Conservation (phyloP, 805 yeast genomes). For the Candida orba region DNA sequence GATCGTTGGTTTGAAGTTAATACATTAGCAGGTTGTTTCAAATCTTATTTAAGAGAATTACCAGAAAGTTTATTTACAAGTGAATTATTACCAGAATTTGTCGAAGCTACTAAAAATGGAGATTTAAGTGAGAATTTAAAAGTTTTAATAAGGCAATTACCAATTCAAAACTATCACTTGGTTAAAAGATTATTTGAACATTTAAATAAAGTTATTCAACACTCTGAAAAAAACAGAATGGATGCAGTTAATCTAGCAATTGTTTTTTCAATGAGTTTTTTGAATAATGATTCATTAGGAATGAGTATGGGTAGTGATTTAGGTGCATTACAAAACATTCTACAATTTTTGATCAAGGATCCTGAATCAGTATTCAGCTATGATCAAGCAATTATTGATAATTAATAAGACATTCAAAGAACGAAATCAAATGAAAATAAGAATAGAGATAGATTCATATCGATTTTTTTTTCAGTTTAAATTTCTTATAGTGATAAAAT, state of each 20-base stretch:
- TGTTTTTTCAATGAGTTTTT: slow-evolving; percentile 66
- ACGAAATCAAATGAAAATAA: not conserved
- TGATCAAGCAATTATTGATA: slow-evolving; percentile 3
- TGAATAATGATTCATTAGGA: slow-evolving; percentile 36
- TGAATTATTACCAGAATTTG: slow-evolving; percentile 54
- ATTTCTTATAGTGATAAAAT: too few relatives aligned
- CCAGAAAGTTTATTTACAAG: slow-evolving; percentile 79
- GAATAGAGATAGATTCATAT: not conserved
- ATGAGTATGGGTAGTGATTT: slow-evolving; percentile 41
- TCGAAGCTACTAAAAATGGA: slow-evolving; percentile 29
- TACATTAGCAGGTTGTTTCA: slow-evolving; percentile 83
- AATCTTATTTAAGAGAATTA: slow-evolving; percentile 73
- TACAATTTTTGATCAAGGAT: slow-evolving; percentile 39
- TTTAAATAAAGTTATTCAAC: slow-evolving; percentile 58
- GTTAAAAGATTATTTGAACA: slow-evolving; percentile 64
- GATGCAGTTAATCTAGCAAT: slow-evolving; percentile 85
- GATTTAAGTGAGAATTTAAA: slow-evolving; percentile 28
- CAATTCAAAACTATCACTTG: slow-evolving; percentile 59
- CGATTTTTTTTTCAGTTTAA: too few relatives aligned
- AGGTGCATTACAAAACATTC: slow-evolving; percentile 46
- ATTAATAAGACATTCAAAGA: not conserved
- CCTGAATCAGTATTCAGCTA: slow-evolving; percentile 29
- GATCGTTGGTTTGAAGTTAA: slow-evolving; percentile 72
- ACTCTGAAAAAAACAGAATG: slow-evolving; percentile 73
- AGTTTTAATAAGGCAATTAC: slow-evolving; percentile 38